These are phyloP conservation scores for Coemansia sp. DNA, from an alignment of 192 early-diverging fungal genomes.

Conservation along the genomic window DNA sequence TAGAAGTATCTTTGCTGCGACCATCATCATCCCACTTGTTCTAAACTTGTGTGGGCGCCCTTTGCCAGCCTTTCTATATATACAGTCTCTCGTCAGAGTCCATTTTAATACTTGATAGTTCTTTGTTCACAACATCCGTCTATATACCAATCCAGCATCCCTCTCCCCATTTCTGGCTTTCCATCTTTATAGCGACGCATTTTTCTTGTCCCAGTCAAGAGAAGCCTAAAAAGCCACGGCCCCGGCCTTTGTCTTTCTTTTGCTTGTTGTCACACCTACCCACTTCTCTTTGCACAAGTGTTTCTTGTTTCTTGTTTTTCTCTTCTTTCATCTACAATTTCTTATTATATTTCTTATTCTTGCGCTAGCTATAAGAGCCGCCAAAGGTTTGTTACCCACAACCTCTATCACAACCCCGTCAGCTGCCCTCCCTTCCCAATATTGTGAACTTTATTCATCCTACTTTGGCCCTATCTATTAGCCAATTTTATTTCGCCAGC, in stretches of 20 bases:
- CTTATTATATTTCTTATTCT: not conserved
- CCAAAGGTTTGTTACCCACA: not conserved
- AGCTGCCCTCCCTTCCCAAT: too few species aligned
- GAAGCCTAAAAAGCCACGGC: constrained; percentile 6
- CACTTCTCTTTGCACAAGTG: constrained; percentile 10
- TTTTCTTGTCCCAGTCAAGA: constrained; percentile 2
- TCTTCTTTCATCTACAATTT: not conserved
- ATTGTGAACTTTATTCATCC: not conserved
- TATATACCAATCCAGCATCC: too few species aligned
- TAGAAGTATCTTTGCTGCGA: not conserved
- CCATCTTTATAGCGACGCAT: not conserved
- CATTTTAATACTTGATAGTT: not conserved
- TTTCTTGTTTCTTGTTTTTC: constrained; percentile 2
- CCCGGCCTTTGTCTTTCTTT: constrained; percentile 14
- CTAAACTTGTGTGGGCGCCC: too few species aligned
- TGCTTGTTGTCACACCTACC: constrained; percentile 7
- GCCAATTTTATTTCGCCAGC: not conserved
- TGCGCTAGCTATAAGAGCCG: not conserved
- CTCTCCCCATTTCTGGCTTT: not conserved
- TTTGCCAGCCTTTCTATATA: not conserved
- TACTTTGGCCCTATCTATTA: not conserved
- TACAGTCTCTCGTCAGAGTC: not conserved
- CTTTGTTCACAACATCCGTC: not conserved
- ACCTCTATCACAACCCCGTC: not conserved
- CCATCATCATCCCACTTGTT: not conserved